Conservation (phyloP, 176 grass and related monocot species). For the Musa schizocarpa region DNA sequence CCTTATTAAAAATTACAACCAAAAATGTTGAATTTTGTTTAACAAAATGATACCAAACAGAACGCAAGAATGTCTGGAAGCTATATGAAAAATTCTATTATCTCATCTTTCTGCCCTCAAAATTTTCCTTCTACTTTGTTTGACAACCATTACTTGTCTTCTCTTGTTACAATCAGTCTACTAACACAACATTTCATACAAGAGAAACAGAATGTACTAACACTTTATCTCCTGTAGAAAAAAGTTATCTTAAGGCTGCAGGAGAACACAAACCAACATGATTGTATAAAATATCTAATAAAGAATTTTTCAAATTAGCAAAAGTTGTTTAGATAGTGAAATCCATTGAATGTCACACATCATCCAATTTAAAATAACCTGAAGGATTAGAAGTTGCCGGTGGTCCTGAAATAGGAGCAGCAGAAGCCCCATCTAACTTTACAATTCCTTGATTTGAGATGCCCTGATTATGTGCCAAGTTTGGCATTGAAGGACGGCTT, state of each 20-base stretch:
- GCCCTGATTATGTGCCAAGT: constrained; percentile 12
- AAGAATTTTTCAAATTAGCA: background rate
- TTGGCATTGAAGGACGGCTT: constrained; percentile 46
- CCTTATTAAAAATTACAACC: no score
- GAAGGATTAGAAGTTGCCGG: constrained; percentile 42
- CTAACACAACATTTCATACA: no score
- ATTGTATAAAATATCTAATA: background rate
- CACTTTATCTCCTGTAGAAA: no score
- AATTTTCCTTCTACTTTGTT: no score
- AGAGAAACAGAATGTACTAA: no score
- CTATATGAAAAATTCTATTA: no score
- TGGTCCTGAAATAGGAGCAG: constrained; percentile 36
- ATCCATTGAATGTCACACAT: background rate
- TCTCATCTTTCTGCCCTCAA: no score
- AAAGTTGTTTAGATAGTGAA: background rate
- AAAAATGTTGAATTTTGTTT: no score
- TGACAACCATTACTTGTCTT: no score
- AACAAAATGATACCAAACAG: no score
- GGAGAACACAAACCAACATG: background rate
- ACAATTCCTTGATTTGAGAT: constrained; percentile 46
- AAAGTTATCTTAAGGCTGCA: background rate
- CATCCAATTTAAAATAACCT: constrained; percentile 43
- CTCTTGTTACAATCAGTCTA: no score
- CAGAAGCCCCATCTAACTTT: constrained; percentile 49
- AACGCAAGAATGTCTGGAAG: no score